These are phyloP conservation scores for Trypanosomatidae sp. DNA, from an alignment of 208 protist genomes.

Conservation along the genomic window DNA sequence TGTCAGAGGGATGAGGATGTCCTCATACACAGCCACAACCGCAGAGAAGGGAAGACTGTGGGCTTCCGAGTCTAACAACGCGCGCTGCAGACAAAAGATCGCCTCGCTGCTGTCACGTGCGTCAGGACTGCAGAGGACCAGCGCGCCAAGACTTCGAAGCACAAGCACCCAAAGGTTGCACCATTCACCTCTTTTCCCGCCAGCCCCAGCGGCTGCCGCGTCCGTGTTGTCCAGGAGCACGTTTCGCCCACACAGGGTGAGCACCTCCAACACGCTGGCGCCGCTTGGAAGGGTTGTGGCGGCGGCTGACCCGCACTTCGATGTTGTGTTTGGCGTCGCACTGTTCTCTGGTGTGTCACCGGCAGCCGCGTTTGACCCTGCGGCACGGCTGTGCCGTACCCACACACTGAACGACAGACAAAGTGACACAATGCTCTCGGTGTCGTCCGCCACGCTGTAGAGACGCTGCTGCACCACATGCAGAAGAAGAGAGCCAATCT, in stretches of 20 bases:
- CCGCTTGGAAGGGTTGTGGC: slow-evolving; percentile 5
- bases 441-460: slow-evolving; percentile 24
- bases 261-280: slow-evolving; percentile 19
- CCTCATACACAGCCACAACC: slow-evolving; percentile 57
- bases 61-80: slow-evolving; percentile 54
- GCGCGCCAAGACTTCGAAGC: slow-evolving; percentile 42
- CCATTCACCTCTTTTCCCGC: slow-evolving; percentile 11
- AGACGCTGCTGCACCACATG: slow-evolving; percentile 16
- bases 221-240: slow-evolving; percentile 13
- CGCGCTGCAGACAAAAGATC: slow-evolving; percentile 62
- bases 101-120: slow-evolving; percentile 43
- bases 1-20: slow-evolving; percentile 73
- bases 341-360: background rate
- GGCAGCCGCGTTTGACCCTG: background rate
- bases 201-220: background rate
- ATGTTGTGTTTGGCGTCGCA: background rate
- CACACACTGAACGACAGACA: slow-evolving; percentile 27
- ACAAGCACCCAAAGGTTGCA: slow-evolving; percentile 45
- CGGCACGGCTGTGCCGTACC: slow-evolving; percentile 2
- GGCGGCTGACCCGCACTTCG: background rate
- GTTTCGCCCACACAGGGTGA: slow-evolving; percentile 33
- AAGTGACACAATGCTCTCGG: slow-evolving; percentile 32
- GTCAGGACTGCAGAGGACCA: slow-evolving; percentile 44
- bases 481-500: slow-evolving; percentile 14
- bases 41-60: slow-evolving; percentile 25